Evolutionary conservation across 306 rosid genomes (phyloP).

Genomic region (Senna siamea): DNA sequence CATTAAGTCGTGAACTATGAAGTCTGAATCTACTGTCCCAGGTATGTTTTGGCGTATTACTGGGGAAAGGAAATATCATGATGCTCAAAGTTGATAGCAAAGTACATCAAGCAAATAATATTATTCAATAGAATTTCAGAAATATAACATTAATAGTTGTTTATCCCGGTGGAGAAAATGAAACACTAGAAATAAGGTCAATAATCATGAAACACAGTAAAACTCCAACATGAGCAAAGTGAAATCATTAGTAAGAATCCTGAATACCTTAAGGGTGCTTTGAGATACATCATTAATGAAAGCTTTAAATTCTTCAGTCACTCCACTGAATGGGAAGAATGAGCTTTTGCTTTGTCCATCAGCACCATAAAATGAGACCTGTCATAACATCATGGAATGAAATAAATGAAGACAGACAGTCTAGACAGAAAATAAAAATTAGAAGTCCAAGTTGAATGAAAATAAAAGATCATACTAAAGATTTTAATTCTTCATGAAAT

Average conservation of each 20-base stretch:
- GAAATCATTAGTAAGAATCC: constrained; percentile 32
- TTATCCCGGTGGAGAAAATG: not conserved
- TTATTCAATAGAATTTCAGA: not conserved
- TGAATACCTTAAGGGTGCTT: constrained; percentile 56
- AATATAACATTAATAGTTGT: not conserved
- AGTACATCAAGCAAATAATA: not conserved
- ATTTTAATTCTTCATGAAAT: constrained; percentile 9
- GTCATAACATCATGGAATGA: constrained; percentile 29
- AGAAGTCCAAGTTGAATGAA: constrained; percentile 3
- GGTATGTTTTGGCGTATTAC: constrained; percentile 27
- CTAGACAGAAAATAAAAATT: constrained; percentile 21
- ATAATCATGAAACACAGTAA: not conserved
- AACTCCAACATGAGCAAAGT: constrained; percentile 28
- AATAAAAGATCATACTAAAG: constrained; percentile 6
- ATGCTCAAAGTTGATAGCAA: constrained; percentile 4
- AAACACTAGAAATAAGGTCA: not conserved
- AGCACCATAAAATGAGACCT: constrained; percentile 63
- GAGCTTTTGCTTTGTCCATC: constrained; percentile 66
- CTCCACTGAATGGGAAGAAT: constrained; percentile 90
- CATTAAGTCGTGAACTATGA: not conserved
- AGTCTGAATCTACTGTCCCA: constrained; percentile 28
- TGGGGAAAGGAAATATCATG: constrained; percentile 24
- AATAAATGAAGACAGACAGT: constrained; percentile 32
- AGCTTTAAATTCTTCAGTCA: constrained; percentile 76
- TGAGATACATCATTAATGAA: constrained; percentile 68